Percentiles rank a stretch among this genome's conserved stretches.
phyloP scores from a whole-genome alignment of 306 rosid species.

The Lagenaria siceraria region DNA sequence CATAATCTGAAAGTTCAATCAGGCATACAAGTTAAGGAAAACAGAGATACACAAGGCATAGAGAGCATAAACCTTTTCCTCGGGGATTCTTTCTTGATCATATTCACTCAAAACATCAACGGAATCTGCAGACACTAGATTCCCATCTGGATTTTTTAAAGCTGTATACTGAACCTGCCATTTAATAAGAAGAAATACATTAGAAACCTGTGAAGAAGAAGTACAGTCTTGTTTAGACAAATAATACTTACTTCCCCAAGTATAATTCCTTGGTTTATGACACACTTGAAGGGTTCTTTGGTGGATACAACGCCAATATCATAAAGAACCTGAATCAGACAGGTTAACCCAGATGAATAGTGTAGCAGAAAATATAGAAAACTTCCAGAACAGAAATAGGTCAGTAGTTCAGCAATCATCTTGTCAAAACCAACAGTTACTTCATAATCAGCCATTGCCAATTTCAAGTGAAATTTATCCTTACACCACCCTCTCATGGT shows the following conservation, averaged over 20 bases:
- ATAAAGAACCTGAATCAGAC: constrained; percentile 71
- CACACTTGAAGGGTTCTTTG: constrained; percentile 96
- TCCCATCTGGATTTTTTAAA: constrained; percentile 55
- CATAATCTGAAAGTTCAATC: background rate
- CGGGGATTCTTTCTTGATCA: constrained; percentile 47
- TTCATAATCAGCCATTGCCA: background rate
- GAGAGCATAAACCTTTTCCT: constrained; percentile 49
- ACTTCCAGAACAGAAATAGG: background rate
- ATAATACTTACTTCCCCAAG: constrained; percentile 75
- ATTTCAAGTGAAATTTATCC: background rate
- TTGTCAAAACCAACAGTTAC: background rate
- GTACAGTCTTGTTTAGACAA: constrained; percentile 7
- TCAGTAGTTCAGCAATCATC: background rate
- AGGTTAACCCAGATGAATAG: constrained; percentile 12
- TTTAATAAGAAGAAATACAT: constrained; percentile 16
- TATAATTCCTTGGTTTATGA: constrained; percentile 94
- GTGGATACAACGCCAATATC: constrained; percentile 88
- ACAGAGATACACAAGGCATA: constrained; percentile 1
- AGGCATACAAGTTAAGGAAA: background rate
- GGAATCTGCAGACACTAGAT: constrained; percentile 54
- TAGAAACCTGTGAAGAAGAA: constrained; percentile 15
- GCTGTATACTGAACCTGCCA: constrained; percentile 90
- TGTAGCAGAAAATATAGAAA: background rate
- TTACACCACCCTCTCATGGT: background rate
- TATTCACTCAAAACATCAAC: constrained; percentile 34